Base-by-base conservation (phyloP, 768 basidiomycete genomes). In the Xerocomellus intermedius region DNA sequence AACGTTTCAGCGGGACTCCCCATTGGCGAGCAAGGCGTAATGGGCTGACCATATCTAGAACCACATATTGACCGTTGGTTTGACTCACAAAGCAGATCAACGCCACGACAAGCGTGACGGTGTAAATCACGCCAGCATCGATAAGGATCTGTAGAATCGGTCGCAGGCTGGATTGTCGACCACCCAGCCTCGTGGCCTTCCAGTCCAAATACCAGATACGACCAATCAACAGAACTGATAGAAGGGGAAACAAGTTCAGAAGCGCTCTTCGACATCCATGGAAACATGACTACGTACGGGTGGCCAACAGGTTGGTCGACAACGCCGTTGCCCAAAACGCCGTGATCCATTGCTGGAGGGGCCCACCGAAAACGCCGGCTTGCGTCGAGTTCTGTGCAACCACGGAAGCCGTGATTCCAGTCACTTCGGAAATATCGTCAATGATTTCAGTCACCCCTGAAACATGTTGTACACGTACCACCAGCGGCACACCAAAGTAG, bases 331-430 rank as follows among this genome's bases (percentile, higher is more conserved):
- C 13, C 49, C 49, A 74, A 39, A 72, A 72, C 12, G 70, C 52
- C 3, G 59, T 72, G 46, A 75, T 70, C 73, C 74, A 76, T 10
- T 50, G 50, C 0, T 58, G 49, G 1, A 65, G 61, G n/a, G 48
- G 51, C 8, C 42, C 55, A 2, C 42, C 59, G 48, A 70, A 74
- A 39, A 73, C 61, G 1, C 8, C n/a, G 37, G 0, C 2, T 8
- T 38, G n/a, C 19, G 12, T 21, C 2, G 38, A 19, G 8, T 39
- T 0, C n/a, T n/a, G 38, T 19, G n/a, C n/a, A 10, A n/a, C 10
- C 38, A 39, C 38, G 19, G 9, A 19, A 39, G n/a, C 3, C 38
- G 19, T 39, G 38, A 41, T 13, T 41, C 39, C 21, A 21, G 19
- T 41, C 3, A 41, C 39, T 41, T 41, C 7, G 21, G 21, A 38